A percentile compares a stretch with the other conserved stretches of the same genome.
Evolutionary conservation across 345 rosid genomes (phyloP).

Genomic region (Euphorbia lathyris): DNA sequence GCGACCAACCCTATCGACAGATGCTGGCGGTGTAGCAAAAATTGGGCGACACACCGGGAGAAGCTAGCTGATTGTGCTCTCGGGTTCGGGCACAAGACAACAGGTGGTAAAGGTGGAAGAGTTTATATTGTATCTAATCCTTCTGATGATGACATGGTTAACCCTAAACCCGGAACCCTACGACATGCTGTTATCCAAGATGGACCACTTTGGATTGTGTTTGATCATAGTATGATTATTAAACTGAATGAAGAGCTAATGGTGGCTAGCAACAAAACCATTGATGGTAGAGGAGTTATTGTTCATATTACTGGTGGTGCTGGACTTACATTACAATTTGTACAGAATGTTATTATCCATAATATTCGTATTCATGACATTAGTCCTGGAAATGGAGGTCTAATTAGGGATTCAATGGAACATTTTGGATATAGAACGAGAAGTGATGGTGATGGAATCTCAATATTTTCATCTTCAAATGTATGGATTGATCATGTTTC

Average conservation of each 20-base stretch:
- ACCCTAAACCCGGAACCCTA: constrained; percentile 73
- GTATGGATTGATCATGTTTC: constrained; percentile 85
- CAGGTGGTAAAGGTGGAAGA: constrained; percentile 58
- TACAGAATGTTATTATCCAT: constrained; percentile 60
- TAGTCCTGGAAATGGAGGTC: constrained; percentile 43
- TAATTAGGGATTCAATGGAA: constrained; percentile 52
- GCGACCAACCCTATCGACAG: constrained; percentile 82
- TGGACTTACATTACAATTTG: constrained; percentile 58
- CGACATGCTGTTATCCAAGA: constrained; percentile 65
- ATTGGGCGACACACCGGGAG: constrained; percentile 59
- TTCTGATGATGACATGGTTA: constrained; percentile 50
- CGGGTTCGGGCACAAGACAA: constrained; percentile 62
- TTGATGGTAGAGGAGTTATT: constrained; percentile 67
- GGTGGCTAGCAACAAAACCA: constrained; percentile 61
- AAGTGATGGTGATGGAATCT: constrained; percentile 83
- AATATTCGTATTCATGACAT: constrained; percentile 61
- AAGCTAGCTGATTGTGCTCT: constrained; percentile 52
- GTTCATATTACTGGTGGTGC: constrained; percentile 63
- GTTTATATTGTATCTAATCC: constrained; percentile 58
- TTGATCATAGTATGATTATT: constrained; percentile 57
- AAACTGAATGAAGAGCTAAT: constrained; percentile 61
- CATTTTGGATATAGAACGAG: constrained; percentile 56
- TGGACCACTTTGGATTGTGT: constrained; percentile 74
- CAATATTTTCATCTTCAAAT: constrained; percentile 54
- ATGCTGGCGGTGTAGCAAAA: constrained; percentile 74